A percentile compares a stretch with the other conserved stretches of the same genome.
These are phyloP conservation scores for Arachnomyces sp. DNA, from an alignment of 2,329 filamentous ascomycete species.

Conservation along the genomic window DNA sequence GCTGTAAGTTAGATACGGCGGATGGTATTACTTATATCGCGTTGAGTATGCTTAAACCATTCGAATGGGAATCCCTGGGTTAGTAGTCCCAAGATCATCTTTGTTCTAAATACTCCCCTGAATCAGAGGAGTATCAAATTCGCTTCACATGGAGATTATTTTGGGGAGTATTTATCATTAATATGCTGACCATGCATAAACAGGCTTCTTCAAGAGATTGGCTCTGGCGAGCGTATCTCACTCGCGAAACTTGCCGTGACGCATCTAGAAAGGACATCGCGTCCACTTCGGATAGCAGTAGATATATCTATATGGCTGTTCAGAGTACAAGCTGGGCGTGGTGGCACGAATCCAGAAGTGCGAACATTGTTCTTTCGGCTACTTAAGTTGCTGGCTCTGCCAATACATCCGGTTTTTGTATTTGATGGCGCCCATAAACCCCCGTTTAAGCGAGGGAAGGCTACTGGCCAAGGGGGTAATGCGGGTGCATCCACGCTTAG, in stretches of 20 bases:
- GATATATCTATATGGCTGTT: slow-evolving; percentile 98
- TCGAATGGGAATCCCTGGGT: slow-evolving; percentile 39
- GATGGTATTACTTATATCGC: no score
- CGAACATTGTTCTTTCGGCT: slow-evolving; percentile 90
- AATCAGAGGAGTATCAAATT: not conserved
- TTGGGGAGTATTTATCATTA: not conserved
- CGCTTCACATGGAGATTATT: slow-evolving; percentile 7
- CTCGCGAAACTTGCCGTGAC: slow-evolving; percentile 74
- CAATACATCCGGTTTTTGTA: slow-evolving; percentile 81
- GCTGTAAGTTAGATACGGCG: no score
- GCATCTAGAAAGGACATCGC: slow-evolving; percentile 59
- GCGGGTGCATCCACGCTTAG: slow-evolving; percentile 52
- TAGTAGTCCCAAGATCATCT: no score
- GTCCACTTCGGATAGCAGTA: slow-evolving; percentile 77
- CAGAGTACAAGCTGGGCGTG: slow-evolving; percentile 75
- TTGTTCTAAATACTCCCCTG: not conserved
- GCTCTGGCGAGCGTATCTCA: slow-evolving; percentile 67
- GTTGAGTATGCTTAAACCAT: no score
- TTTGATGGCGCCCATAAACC: slow-evolving; percentile 85
- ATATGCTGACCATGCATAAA: no score
- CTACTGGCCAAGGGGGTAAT: slow-evolving; percentile 39
- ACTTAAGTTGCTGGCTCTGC: slow-evolving; percentile 62
- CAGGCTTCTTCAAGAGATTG: slow-evolving; percentile 87
- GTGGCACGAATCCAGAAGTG: slow-evolving; percentile 81
- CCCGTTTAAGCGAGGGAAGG: slow-evolving; percentile 79